phyloP scores from a whole-genome alignment of 2,329 filamentous ascomycete species.

The Aureobasidium sp. region DNA sequence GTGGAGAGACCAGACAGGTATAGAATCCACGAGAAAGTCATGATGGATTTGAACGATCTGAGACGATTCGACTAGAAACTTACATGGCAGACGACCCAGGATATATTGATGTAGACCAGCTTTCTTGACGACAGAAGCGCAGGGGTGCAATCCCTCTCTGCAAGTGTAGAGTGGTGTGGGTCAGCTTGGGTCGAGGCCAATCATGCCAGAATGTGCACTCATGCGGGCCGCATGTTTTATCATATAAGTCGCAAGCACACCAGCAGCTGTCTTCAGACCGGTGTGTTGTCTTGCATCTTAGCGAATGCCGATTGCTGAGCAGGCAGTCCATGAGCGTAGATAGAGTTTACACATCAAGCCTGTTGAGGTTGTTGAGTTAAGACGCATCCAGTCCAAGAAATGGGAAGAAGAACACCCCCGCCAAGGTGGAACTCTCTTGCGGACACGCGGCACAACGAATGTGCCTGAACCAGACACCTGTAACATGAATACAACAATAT shows the following conservation, averaged over 20 bases:
- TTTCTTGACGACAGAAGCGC: background rate
- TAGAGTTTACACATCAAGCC: background rate
- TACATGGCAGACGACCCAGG: background rate
- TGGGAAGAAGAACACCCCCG: background rate
- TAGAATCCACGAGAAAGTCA: background rate
- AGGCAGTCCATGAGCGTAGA: background rate
- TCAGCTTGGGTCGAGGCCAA: background rate
- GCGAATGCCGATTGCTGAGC: background rate
- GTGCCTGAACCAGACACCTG: background rate
- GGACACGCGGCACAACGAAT: background rate
- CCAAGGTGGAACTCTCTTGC: background rate
- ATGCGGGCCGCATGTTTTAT: background rate
- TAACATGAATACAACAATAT: background rate
- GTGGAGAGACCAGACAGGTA: background rate
- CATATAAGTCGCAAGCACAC: background rate
- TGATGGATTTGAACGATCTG: background rate
- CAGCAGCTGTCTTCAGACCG: background rate
- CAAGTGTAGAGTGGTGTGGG: background rate
- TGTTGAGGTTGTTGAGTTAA: background rate
- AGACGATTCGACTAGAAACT: too few relatives aligned
- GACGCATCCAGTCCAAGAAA: background rate
- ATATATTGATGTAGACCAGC: background rate
- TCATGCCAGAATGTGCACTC: background rate
- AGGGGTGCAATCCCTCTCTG: background rate
- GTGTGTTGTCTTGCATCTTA: background rate